Evolutionary conservation across 257 asterid species (phyloP), one percentile per base, ranked within the genome.

Genomic region (Salvia splendens): DNA sequence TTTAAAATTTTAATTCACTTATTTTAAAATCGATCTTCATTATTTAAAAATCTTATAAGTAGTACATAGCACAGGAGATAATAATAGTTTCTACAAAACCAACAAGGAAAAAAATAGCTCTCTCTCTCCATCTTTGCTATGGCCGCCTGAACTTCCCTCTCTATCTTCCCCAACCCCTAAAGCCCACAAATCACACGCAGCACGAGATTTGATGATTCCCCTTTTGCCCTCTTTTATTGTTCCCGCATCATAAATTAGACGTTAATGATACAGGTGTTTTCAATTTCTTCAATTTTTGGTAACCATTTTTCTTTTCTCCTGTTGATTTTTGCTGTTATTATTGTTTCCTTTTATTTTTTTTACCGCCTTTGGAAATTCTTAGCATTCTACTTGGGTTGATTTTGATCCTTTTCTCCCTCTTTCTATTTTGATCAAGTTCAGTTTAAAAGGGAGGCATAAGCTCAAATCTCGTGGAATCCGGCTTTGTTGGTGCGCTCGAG

Each of bases 71-170:
- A n/a, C n/a, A n/a, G n/a, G n/a, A n/a, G n/a, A n/a, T n/a, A n/a
- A n/a, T n/a, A n/a, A n/a, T n/a, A n/a, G n/a, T n/a, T 58, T 66
- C 71, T 53, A 35, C 59, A 69, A 70, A 71, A 54, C 67, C 78
- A 77, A 69, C 75, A 12, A 70, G 68, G 48, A 56, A 63, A 63
- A 36, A 56, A 49, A 56, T 66, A 77, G 60, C 32, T 74, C 64
- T 59, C 73, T 28, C 16, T 47, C 53, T 55, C 70, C 47, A 24
- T 57, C 81, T 67, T 63, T 69, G 78, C 65, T 49, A 75, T 84
- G 94, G 88, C 86, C 84, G 95, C 87, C 86, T 85, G 82, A 82
- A 72, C 78, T 69, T 59, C 58, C 63, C 51, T 17, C 43, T 14
- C 69, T 24, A 56, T 48, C 41, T 51, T 75, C 54, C 49, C 12